phyloP scores from a whole-genome alignment of 1,139 yeast species.

The Yamadazyma oceani region DNA sequence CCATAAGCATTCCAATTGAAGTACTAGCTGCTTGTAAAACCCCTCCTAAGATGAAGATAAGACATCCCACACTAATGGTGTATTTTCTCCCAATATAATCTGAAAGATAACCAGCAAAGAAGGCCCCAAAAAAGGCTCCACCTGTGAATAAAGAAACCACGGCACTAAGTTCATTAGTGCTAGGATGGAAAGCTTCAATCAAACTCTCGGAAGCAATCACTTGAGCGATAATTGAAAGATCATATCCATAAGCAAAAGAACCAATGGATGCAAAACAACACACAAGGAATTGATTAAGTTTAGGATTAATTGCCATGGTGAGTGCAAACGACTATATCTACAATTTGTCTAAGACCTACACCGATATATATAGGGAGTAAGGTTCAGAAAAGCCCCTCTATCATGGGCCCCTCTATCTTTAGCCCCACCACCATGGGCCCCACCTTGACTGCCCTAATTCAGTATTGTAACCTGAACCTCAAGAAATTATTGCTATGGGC shows the following conservation, averaged over 20 bases:
- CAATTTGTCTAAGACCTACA: too few relatives aligned
- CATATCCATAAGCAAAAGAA: slow-evolving; percentile 28
- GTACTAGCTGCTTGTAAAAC: slow-evolving; percentile 24
- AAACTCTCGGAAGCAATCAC: slow-evolving; percentile 25
- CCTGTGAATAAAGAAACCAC: slow-evolving; percentile 29
- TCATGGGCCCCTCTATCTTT: too few relatives aligned
- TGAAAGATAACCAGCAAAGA: slow-evolving; percentile 19
- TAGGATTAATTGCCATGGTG: slow-evolving; percentile 19
- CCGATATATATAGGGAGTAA: too few relatives aligned
- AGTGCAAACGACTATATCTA: too few relatives aligned
- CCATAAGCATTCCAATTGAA: slow-evolving; percentile 20
- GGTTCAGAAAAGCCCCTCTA: too few relatives aligned
- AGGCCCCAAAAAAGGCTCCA: slow-evolving; percentile 29
- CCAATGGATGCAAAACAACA: slow-evolving; percentile 29
- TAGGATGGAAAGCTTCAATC: slow-evolving; percentile 17
- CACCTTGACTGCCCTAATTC: too few relatives aligned
- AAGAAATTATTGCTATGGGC: too few relatives aligned
- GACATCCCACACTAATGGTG: slow-evolving; percentile 20
- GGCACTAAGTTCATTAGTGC: slow-evolving; percentile 22
- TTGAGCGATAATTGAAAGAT: slow-evolving; percentile 25
- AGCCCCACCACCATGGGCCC: too few relatives aligned
- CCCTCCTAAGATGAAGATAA: slow-evolving; percentile 23
- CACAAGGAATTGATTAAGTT: slow-evolving; percentile 24
- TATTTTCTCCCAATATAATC: slow-evolving; percentile 21
- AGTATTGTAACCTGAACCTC: too few relatives aligned